These are phyloP conservation scores for Penicillium sp. DNA, from an alignment of 2,329 filamentous ascomycete species.

Conservation along the genomic window DNA sequence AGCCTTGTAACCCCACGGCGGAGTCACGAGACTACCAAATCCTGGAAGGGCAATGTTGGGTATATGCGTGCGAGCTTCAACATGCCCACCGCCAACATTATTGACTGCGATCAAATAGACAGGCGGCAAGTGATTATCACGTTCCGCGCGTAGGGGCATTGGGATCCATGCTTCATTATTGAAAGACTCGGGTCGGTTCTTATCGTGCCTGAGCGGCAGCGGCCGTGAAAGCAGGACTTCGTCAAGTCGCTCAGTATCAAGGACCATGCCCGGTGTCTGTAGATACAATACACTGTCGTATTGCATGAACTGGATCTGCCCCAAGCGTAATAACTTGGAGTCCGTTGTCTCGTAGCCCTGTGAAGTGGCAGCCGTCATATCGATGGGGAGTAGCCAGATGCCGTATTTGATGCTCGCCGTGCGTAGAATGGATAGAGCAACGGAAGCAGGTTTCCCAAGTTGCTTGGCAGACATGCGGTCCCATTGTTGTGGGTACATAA, in stretches of 20 bases:
- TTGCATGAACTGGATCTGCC: conserved; percentile 41
- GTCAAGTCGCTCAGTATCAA: conserved; percentile 41
- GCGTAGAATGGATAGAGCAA: conserved; percentile 39
- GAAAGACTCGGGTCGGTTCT: conserved; percentile 34
- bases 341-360: conserved; percentile 35
- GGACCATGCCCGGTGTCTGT: conserved; percentile 40
- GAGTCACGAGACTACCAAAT: conserved; percentile 33
- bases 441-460: conserved; percentile 27
- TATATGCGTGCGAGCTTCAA: conserved; percentile 40
- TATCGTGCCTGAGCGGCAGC: conserved; percentile 34
- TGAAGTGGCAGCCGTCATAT: conserved; percentile 35
- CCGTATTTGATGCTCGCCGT: conserved; percentile 40
- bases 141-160: conserved; percentile 34
- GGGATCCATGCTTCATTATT: conserved; percentile 41
- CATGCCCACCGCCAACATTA: conserved; percentile 30
- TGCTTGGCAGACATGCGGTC: conserved; percentile 30
- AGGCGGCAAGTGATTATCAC: conserved; percentile 31
- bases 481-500: conserved; percentile 49
- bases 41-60: conserved; percentile 34
- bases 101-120: conserved; percentile 41
- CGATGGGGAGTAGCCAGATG: conserved; percentile 43
- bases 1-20: conserved; percentile 21
- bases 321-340: conserved; percentile 37
- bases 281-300: conserved; percentile 47
- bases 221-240: conserved; percentile 36